Evolutionary conservation across 2,329 filamentous ascomycete species (phyloP).

Genomic region (Fusarium duplospermum): DNA sequence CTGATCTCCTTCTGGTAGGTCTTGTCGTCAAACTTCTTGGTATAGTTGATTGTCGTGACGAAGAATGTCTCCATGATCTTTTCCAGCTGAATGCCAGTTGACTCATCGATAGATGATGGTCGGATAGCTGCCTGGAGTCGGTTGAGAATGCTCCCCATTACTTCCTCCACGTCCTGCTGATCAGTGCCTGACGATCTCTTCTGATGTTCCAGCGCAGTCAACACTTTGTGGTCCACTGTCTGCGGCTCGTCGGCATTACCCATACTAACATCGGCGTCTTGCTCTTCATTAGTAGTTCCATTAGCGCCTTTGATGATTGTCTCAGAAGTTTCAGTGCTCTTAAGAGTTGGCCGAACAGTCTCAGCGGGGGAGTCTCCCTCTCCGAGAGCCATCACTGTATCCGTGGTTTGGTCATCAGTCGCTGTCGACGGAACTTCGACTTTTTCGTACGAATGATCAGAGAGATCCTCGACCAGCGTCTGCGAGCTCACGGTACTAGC

Average conservation of each 20-base stretch:
- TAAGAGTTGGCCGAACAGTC: background rate
- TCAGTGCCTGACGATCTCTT: constrained; percentile 65
- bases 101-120: constrained; percentile 70
- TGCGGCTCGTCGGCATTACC: constrained; percentile 47
- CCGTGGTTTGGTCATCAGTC: constrained; percentile 39
- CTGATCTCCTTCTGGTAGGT: constrained; percentile 57
- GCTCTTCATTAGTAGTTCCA: background rate
- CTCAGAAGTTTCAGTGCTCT: background rate
- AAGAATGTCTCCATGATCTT: constrained; percentile 79
- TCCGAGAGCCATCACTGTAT: constrained; percentile 39
- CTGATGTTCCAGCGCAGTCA: constrained; percentile 58
- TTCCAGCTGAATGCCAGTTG: constrained; percentile 81
- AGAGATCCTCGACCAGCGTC: constrained; percentile 60
- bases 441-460: constrained; percentile 52
- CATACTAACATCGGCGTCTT: constrained; percentile 44
- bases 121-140: constrained; percentile 90
- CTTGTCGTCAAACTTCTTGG: constrained; percentile 61
- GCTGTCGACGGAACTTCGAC: constrained; percentile 38
- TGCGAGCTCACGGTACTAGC: constrained; percentile 63
- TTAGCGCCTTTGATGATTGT: constrained; percentile 12
- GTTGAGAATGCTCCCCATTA: constrained; percentile 92
- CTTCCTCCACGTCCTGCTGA: constrained; percentile 96
- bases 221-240: constrained; percentile 60
- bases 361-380: constrained; percentile 28
- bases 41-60: constrained; percentile 70